Evolutionary conservation across 1,284 basidiomycete genomes (phyloP).

Genomic region (Rhodofomes roseus): DNA sequence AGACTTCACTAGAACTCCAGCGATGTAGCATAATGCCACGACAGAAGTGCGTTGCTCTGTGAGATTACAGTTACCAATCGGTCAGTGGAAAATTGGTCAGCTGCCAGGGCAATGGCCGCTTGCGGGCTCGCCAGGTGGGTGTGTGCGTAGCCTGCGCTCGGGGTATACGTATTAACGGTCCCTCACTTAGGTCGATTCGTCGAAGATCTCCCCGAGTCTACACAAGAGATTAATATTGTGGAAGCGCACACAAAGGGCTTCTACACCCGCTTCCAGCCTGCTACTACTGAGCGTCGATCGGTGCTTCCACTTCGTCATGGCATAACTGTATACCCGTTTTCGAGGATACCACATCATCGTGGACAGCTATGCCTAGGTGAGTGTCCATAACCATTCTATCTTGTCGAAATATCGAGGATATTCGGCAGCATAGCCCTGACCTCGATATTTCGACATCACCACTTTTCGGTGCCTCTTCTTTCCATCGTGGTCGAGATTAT

Average conservation of each 20-base stretch:
- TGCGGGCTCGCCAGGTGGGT: slow-evolving; percentile 82
- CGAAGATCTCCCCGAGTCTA: slow-evolving; percentile 86
- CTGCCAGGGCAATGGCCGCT: slow-evolving; percentile 29
- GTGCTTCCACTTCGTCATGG: background rate
- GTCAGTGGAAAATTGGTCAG: too few species aligned
- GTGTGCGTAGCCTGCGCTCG: background rate
- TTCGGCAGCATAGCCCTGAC: background rate
- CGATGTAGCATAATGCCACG: too few species aligned
- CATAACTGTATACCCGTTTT: background rate
- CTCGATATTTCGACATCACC: background rate
- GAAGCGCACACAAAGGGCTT: slow-evolving; percentile 67
- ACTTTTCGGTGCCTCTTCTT: background rate
- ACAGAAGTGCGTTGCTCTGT: too few species aligned
- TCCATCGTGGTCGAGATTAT: background rate
- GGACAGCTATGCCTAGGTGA: background rate
- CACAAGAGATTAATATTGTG: slow-evolving; percentile 47
- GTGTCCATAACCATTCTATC: background rate
- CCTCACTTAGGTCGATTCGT: slow-evolving; percentile 63
- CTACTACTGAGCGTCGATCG: slow-evolving; percentile 19
- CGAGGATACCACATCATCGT: background rate
- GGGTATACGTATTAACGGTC: background rate
- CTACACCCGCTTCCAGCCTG: slow-evolving; percentile 58
- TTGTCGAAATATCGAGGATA: background rate
- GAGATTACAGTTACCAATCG: too few species aligned
- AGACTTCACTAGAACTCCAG: too few species aligned